Conservation (phyloP, 345 rosid species). For the Populus tremula region DNA sequence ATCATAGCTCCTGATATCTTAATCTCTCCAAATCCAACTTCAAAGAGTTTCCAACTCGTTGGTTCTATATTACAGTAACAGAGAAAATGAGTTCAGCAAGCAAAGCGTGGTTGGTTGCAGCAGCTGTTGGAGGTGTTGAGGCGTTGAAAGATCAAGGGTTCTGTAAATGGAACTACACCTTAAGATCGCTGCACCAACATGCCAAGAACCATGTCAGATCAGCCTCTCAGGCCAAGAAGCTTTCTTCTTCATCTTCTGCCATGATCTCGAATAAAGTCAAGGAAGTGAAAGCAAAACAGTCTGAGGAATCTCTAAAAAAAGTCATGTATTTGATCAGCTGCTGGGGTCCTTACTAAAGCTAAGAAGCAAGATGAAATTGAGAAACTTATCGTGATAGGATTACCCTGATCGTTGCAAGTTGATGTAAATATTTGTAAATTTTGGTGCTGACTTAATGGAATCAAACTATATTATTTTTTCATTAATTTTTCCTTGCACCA, state of each 20-base stretch:
- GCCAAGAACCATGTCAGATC: conserved; percentile 40
- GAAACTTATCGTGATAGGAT: neutral
- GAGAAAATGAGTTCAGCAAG: conserved; percentile 25
- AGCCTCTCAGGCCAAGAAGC: conserved; percentile 41
- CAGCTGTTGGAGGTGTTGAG: conserved; percentile 55
- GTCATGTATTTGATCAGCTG: conserved; percentile 24
- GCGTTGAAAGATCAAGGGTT: conserved; percentile 60
- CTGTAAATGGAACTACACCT: conserved; percentile 52
- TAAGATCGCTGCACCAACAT: conserved; percentile 41
- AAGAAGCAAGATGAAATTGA: neutral
- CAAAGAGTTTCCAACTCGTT: no score
- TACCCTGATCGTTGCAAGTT: neutral
- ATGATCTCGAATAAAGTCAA: neutral
- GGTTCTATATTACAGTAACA: no score
- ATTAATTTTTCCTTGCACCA: neutral
- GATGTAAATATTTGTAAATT: neutral
- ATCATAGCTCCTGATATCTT: no score
- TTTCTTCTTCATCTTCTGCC: conserved; percentile 39
- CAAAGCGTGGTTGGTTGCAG: conserved; percentile 51
- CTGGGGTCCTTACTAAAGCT: conserved; percentile 18
- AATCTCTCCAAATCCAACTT: no score
- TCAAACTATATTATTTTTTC: neutral
- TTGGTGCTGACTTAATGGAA: neutral
- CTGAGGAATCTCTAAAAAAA: conserved; percentile 25
- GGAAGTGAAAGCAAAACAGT: conserved; percentile 14